Percentiles rank a stretch among this genome's conserved stretches.
These are phyloP conservation scores for Sarcodon aspratus DNA, from an alignment of 768 basidiomycete genomes.

Conservation along the genomic window DNA sequence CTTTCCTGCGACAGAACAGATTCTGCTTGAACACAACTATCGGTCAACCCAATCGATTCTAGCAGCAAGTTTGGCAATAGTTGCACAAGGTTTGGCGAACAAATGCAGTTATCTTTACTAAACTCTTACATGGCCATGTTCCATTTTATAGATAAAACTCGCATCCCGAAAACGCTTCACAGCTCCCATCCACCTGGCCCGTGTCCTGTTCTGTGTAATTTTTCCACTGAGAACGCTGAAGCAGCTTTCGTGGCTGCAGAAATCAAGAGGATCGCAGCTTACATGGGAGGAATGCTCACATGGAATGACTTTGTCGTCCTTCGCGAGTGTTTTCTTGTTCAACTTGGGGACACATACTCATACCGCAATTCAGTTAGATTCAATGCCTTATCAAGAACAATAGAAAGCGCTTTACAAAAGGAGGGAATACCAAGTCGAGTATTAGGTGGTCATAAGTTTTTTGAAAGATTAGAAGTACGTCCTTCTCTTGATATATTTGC, in stretches of 20 bases:
- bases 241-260: constrained; percentile 63
- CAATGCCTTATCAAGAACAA: constrained; percentile 64
- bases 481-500: not conserved
- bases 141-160: constrained; percentile 44
- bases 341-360: not conserved
- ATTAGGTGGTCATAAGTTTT: constrained; percentile 77
- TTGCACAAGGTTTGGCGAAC: constrained; percentile 54
- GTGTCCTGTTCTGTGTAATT: constrained; percentile 43
- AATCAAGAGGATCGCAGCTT: constrained; percentile 67
- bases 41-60: constrained; percentile 75
- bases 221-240: constrained; percentile 48
- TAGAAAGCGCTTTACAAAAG: constrained; percentile 69
- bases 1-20: constrained; percentile 50
- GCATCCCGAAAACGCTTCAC: constrained; percentile 63
- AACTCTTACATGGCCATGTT: not conserved
- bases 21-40: constrained; percentile 80
- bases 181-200: constrained; percentile 57
- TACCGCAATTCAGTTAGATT: constrained; percentile 47
- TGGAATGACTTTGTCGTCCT: constrained; percentile 80
- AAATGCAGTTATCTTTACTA: not conserved
- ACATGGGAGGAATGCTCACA: constrained; percentile 55
- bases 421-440: constrained; percentile 70
- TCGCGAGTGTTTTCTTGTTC: constrained; percentile 30
- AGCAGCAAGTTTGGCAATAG: constrained; percentile 60
- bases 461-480: constrained; percentile 67